Evolutionary conservation across 179 eudicot species (phyloP).

Genomic region (Patellifolia procumbens): DNA sequence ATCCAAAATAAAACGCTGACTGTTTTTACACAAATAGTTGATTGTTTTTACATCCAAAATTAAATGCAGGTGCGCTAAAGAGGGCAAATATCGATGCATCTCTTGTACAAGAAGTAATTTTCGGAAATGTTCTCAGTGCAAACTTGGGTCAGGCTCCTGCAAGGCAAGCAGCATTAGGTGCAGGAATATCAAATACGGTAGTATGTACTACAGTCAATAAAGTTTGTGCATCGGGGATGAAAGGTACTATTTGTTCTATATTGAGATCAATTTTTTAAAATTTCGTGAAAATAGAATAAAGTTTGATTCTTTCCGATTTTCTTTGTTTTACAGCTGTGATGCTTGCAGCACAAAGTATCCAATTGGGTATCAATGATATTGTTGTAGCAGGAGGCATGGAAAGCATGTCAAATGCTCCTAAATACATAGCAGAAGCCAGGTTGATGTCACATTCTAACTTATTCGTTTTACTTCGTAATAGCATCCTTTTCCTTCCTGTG

Average conservation of each 20-base stretch:
- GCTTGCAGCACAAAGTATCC: conserved; percentile 95
- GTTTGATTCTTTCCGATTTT: not conserved
- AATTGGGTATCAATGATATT: conserved; percentile 86
- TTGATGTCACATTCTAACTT: conserved; percentile 21
- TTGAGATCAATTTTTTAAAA: not conserved
- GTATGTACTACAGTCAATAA: conserved; percentile 86
- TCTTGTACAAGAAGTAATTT: conserved; percentile 87
- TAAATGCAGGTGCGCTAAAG: conserved; percentile 71
- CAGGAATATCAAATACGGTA: conserved; percentile 81
- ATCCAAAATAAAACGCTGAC: too few species aligned
- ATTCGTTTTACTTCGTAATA: not conserved
- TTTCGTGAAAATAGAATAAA: not conserved
- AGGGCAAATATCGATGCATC: conserved; percentile 90
- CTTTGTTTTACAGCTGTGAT: conserved; percentile 70
- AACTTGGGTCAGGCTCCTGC: too few species aligned
- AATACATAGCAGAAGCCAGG: conserved; percentile 93
- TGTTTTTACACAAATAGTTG: not conserved
- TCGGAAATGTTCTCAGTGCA: conserved; percentile 95
- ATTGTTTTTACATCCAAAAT: not conserved
- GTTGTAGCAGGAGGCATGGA: conserved; percentile 99
- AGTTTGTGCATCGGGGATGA: conserved; percentile 99
- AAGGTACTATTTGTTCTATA: conserved; percentile 50
- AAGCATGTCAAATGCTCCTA: conserved; percentile 97
- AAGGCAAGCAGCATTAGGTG: conserved; percentile 96
- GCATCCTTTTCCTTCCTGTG: not conserved